Evolutionary conservation across 495 filamentous ascomycete species (phyloP).

Genomic region (Talaromyces liani): DNA sequence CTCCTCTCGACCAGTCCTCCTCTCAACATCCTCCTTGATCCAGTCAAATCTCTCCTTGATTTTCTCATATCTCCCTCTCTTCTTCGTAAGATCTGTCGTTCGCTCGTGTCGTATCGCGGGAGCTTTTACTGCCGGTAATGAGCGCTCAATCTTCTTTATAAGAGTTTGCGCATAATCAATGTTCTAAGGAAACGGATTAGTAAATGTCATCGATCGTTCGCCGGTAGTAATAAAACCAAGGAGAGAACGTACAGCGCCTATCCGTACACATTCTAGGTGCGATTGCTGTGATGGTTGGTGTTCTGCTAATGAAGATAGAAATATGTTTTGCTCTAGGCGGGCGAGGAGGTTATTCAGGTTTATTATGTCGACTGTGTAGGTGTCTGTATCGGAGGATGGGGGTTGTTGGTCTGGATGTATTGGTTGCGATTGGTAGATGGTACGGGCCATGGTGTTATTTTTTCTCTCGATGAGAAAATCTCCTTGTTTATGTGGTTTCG

Average conservation of each 20-base stretch:
- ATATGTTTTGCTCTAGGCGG: constrained; percentile 65
- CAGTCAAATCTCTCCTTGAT: constrained; percentile 12
- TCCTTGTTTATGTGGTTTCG: background rate
- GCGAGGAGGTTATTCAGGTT: constrained; percentile 67
- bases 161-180: constrained; percentile 71
- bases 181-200: constrained; percentile 42
- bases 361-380: constrained; percentile 31
- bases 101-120: constrained; percentile 56
- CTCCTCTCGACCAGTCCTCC: background rate
- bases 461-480: background rate
- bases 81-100: constrained; percentile 57
- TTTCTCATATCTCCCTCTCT: constrained; percentile 45
- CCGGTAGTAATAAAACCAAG: background rate
- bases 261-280: constrained; percentile 63
- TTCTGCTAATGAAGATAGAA: constrained; percentile 52
- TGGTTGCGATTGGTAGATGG: background rate
- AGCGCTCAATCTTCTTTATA: constrained; percentile 70
- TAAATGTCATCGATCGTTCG: constrained; percentile 9
- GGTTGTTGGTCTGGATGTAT: background rate
- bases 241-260: constrained; percentile 46
- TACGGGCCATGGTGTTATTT: background rate
- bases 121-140: constrained; percentile 56
- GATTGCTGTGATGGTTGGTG: constrained; percentile 51
- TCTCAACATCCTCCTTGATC: constrained; percentile 18
- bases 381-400: background rate